Evolutionary conservation across 257 asterid species (phyloP).

Genomic region (Mentha longifolia): DNA sequence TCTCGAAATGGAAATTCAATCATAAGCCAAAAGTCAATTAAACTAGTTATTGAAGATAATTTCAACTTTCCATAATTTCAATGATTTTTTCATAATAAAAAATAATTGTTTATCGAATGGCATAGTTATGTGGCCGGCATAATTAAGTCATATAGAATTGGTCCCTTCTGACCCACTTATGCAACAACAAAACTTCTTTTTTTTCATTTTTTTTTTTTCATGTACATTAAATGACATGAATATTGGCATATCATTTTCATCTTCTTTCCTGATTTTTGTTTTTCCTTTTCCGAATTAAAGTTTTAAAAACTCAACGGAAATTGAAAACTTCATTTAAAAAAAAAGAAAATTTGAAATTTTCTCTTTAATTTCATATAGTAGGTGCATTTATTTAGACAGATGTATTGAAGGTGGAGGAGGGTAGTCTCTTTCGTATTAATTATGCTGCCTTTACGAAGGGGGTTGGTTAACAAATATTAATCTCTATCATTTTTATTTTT

Average conservation of each 20-base stretch:
- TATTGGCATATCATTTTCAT: not conserved
- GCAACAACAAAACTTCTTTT: not conserved
- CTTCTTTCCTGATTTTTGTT: not conserved
- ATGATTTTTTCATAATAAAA: not conserved
- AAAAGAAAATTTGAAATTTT: no score
- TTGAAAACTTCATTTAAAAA: not conserved
- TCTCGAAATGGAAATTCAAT: conserved; percentile 9
- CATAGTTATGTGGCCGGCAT: conserved; percentile 32
- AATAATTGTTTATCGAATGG: conserved; percentile 11
- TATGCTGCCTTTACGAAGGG: conserved; percentile 37
- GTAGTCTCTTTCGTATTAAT: conserved; percentile 54
- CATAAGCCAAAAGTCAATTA: conserved; percentile 13
- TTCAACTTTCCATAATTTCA: conserved; percentile 1
- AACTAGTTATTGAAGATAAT: conserved; percentile 12
- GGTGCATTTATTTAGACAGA: conserved; percentile 50
- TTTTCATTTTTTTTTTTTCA: conserved; percentile 3
- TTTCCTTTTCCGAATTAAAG: not conserved
- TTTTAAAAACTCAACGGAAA: not conserved
- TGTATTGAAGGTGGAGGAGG: conserved; percentile 42
- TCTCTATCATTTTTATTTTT: not conserved
- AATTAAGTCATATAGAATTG: conserved; percentile 23
- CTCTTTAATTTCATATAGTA: conserved; percentile 14
- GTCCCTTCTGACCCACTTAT: conserved; percentile 27
- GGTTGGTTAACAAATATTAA: not conserved
- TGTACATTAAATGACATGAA: conserved; percentile 22